Percentiles rank a stretch among this genome's conserved stretches.
phyloP scores from a whole-genome alignment of 2,329 filamentous ascomycete genomes.

The Venturiaceae sp. region DNA sequence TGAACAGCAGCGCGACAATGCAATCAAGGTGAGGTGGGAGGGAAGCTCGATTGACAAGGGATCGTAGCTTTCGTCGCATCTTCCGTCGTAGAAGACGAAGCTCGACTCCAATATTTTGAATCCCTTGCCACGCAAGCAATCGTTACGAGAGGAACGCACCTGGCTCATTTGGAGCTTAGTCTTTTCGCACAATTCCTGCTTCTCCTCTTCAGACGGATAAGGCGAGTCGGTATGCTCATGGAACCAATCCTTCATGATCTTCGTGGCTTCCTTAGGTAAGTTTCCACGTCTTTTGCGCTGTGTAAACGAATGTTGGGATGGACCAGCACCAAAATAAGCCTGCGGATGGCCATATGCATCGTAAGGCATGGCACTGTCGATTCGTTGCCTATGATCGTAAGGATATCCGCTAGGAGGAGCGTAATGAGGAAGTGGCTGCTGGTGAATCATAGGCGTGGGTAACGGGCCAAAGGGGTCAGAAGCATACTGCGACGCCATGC shows the following conservation, averaged over 20 bases:
- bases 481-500: too few species aligned
- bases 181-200: slow-evolving; percentile 66
- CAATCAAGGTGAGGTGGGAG: too few species aligned
- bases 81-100: too few species aligned
- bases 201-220: slow-evolving; percentile 78
- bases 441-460: too few species aligned
- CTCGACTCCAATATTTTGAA: too few species aligned
- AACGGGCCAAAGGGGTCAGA: too few species aligned
- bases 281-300: slow-evolving; percentile 53
- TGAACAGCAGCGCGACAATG: too few species aligned
- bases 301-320: neutral
- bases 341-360: neutral
- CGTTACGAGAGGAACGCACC: slow-evolving; percentile 24
- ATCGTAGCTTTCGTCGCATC: too few species aligned
- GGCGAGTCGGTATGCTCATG: slow-evolving; percentile 65
- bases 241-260: slow-evolving; percentile 74
- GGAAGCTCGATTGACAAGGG: too few species aligned
- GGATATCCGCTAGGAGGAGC: neutral
- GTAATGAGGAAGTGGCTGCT: neutral
- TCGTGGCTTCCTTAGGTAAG: slow-evolving; percentile 81
- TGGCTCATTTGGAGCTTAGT: slow-evolving; percentile 72
- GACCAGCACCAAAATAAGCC: neutral
- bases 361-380: neutral
- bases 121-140: too few species aligned
- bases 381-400: too few species aligned